Evolutionary conservation across 352 stramenopile genomes (phyloP), one percentile per base, ranked within the genome.

Genomic region (Globisporangium rhizosaccharum): DNA sequence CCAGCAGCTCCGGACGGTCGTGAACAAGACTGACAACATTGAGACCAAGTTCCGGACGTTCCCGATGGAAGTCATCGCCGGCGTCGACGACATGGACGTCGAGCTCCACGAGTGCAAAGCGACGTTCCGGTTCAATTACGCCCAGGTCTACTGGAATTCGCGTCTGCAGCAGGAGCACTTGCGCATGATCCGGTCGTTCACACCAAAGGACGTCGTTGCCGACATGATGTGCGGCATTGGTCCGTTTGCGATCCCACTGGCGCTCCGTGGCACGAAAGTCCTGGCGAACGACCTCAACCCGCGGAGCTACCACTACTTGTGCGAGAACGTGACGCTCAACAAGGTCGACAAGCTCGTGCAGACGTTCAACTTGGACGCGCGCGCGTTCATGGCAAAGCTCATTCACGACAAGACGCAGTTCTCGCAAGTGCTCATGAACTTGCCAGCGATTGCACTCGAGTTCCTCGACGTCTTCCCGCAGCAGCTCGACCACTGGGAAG

Each of bases 1-100:
- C 69, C 75, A 79, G 15, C 68, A 82, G 55, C 96, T 99, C 54
- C 79, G 85, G 51, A 99, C 95, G 36, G 96, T 99, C 8, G 96
- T 99, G 26, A 99, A 99, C 81, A 99, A 99, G 72, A 86, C 93
- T 50, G 94, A 95, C 47, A 97, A 85, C 54, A 99, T 99, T 59
- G 83, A 98, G 69, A 95, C 82, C 54, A 74, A 91, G 59, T 99
- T 97, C 73, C 79, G 96, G 18, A 99, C 96, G 6, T 99, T 98
- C 76, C 90, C 88, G 0, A 98, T 99, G 92, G 95, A 98, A 73
- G 78, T 99, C 10, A 72, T 98, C 25, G 94, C 90, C 3, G 88
- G 87, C 14, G 88, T 97, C 3, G 67, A 87, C 57, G 70, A 93
- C 61, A 71, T 94, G 56, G 58, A 94, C 54, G 92, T 98, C 37